Evolutionary conservation across 192 early-diverging fungal species (phyloP).

Genomic region (Rhizophagus prolifer): DNA sequence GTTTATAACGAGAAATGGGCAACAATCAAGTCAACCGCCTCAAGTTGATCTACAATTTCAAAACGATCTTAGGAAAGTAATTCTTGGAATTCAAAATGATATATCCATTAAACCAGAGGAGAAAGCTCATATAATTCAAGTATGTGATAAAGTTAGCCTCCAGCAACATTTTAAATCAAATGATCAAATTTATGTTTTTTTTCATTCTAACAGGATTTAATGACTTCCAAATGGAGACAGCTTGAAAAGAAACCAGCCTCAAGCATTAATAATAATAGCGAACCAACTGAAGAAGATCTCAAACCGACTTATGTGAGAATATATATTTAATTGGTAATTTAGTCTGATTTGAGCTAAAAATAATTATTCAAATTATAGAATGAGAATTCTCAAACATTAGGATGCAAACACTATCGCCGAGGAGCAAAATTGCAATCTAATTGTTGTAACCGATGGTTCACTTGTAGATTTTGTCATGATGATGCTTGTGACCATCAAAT

Average conservation of each 20-base stretch:
- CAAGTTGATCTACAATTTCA: background rate
- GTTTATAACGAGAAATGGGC: background rate
- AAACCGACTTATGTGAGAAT: background rate
- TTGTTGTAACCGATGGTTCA: conserved; percentile 77
- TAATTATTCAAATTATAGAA: conserved; percentile 42
- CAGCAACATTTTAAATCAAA: background rate
- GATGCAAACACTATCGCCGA: conserved; percentile 81
- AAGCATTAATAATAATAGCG: background rate
- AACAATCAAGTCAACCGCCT: background rate
- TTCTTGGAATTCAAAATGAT: background rate
- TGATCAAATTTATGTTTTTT: background rate
- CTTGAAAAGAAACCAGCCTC: background rate
- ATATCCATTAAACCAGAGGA: background rate
- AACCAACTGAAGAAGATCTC: background rate
- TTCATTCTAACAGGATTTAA: background rate
- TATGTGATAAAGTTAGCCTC: background rate
- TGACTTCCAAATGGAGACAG: background rate
- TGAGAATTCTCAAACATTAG: conserved; percentile 49
- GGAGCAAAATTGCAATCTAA: conserved; percentile 73
- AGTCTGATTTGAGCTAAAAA: too few relatives aligned
- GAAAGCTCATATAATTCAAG: background rate
- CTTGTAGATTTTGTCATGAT: conserved; percentile 84
- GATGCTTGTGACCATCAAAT: conserved; percentile 74
- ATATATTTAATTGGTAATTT: background rate
- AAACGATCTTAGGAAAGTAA: background rate